A percentile compares a stretch with the other conserved stretches of the same genome.
Conservation (phyloP, 805 yeast genomes). For the Yarrowia deformans region DNA sequence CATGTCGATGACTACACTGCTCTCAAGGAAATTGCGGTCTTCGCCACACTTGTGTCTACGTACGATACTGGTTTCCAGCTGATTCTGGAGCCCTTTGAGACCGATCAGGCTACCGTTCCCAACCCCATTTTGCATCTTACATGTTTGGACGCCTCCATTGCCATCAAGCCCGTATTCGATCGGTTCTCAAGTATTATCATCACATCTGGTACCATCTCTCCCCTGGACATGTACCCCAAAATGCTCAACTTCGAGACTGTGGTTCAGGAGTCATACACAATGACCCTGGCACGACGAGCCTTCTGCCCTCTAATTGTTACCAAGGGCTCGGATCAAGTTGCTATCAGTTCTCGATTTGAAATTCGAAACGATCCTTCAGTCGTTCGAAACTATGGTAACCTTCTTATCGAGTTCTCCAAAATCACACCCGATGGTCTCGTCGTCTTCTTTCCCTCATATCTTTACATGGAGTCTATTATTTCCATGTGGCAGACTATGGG, state of each 20-base stretch:
- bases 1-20: conserved; percentile 94
- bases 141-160: conserved; percentile 96
- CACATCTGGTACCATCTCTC: conserved; percentile 97
- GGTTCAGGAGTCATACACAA: conserved; percentile 91
- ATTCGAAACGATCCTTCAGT: conserved; percentile 98
- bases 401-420: conserved; percentile 89
- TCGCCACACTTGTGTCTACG: conserved; percentile 94
- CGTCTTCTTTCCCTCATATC: conserved; percentile 94
- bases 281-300: conserved; percentile 91
- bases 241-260: conserved; percentile 93
- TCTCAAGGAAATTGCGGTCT: conserved; percentile 92
- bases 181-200: conserved; percentile 90
- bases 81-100: conserved; percentile 94
- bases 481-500: conserved; percentile 99
- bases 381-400: conserved; percentile 93
- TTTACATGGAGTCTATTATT: conserved; percentile 97
- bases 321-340: conserved; percentile 97
- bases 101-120: conserved; percentile 94
- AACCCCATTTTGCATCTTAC: conserved; percentile 93
- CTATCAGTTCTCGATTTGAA: conserved; percentile 94
- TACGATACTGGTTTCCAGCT: conserved; percentile 92
- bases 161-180: conserved; percentile 96
- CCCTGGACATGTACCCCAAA: conserved; percentile 97
- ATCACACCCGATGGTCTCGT: conserved; percentile 98
- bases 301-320: conserved; percentile 96